Evolutionary conservation across 2,329 filamentous ascomycete species (phyloP), one percentile per base, ranked within the genome.

Genomic region (Fusarium sp.): DNA sequence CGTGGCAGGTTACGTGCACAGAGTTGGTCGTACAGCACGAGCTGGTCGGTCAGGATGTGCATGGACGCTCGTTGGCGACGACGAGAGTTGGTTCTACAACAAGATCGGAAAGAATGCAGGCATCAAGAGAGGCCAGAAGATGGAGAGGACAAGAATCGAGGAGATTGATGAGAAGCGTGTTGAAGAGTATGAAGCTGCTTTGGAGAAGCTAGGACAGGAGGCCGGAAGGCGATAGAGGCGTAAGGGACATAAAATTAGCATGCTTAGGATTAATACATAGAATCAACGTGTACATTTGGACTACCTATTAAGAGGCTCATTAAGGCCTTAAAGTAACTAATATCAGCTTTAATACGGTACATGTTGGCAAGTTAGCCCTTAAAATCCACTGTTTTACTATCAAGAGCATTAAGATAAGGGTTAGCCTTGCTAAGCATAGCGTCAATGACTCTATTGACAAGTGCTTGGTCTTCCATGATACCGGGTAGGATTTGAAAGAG

Each of bases 31-130:
- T 59, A 98, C 95, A 1, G 95, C 95, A 1, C 87, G 94, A 77
- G 96, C 93, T 0, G 93, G 92, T 2, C 88, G 89, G 57, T 72
- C 82, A 2, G 95, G 95, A 3, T 86, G 89, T 49, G 93, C 95
- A 1, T 97, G 94, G 93, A 97, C 94, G 0, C 82, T 99, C 14
- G 90, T 97, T 50, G 91, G 90, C 6, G 91, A 94, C 73, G 87
- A 87, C 4, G 94, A 99, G 80, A 94, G 90, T 46, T 97, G 96
- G 94, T 99, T 98, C 81, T 94, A 93, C 87, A 91, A 92, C 63
- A 92, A 92, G 73, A 90, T 98, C 66, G 92, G 89, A 25, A 85
- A 84, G 60, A 83, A 90, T 7, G 78, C 81, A 60, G 82, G 88
- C 10, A 77, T 88, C 16, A 79, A 80, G 58, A 81, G 84, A 49